Conservation (phyloP, 352 stramenopile species). For the Phytophthora quininea region DNA sequence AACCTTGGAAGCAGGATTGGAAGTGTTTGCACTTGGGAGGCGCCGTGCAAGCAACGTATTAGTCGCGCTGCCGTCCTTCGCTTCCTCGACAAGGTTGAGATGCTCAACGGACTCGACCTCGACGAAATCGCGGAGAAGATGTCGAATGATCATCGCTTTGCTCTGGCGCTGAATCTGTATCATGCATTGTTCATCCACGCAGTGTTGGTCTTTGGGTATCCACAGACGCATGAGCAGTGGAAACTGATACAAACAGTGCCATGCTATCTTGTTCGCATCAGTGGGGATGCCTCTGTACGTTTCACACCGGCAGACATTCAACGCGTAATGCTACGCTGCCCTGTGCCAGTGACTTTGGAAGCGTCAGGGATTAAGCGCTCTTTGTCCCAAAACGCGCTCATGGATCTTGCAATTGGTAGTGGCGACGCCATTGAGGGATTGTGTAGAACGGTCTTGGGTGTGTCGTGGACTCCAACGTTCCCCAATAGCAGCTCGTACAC, state of each 20-base stretch:
- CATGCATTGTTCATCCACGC: conserved; percentile 90
- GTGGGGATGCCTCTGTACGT: conserved; percentile 25
- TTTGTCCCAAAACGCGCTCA: conserved; percentile 29
- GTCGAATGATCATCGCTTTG: conserved; percentile 42
- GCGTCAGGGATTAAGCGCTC: conserved; percentile 26
- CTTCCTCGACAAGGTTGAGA: conserved; percentile 62
- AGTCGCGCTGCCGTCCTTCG: conserved; percentile 31
- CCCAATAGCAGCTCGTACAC: conserved; percentile 51
- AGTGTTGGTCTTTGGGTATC: conserved; percentile 41
- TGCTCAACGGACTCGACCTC: conserved; percentile 48
- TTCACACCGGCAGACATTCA: conserved; percentile 88
- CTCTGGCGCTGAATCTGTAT: conserved; percentile 92
- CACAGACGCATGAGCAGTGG: conserved; percentile 73
- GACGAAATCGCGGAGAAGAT: conserved; percentile 17
- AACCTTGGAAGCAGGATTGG: conserved; percentile 31
- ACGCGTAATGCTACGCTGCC: conserved; percentile 74
- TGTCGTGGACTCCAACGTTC: conserved; percentile 29
- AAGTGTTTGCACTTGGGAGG: conserved; percentile 37
- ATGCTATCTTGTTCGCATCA: conserved; percentile 46
- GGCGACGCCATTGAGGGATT: conserved; percentile 33
- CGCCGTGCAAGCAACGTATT: conserved; percentile 19
- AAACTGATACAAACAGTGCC: conserved; percentile 69
- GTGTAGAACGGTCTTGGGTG: conserved; percentile 22
- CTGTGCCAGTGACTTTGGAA: conserved; percentile 41
- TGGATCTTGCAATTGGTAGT: conserved; percentile 37